Evolutionary conservation across 2,329 filamentous ascomycete genomes (phyloP), one percentile per base, ranked within the genome.

Genomic region (Fusarium sp.): DNA sequence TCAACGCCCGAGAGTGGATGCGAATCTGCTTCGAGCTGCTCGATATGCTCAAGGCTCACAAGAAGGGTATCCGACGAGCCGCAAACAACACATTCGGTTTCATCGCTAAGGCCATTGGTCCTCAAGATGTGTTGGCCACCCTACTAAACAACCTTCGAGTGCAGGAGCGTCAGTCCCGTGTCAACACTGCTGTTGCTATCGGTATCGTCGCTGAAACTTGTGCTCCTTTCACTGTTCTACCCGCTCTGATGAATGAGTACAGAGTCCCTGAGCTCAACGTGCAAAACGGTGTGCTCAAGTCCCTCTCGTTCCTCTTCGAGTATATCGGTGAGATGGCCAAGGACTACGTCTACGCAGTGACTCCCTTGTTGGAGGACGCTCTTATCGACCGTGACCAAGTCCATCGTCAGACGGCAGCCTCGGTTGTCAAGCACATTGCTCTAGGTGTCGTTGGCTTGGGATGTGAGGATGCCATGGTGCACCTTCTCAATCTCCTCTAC

Each of bases 241-340:
- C 96, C 0, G 96, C 96, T 5, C 85, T 99, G 67, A 99, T 99
- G 97, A 99, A 99, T 83, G 96, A 99, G 81, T 99, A 99, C 81
- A 92, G 96, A 57, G 96, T 99, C 11, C 96, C 96, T 0, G 96
- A 99, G 82, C 91, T 99, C 72, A 99, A 99, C 79, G 96, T 99
- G 27, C 96, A 99, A 80, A 99, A 99, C 75, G 96, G 96, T 83
- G 96, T 99, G 34, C 90, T 99, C 78, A 99, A 99, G 81, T 94
- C 94, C 8, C 87, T 99, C 56, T 97, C 93, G 9, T 99, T 99
- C 87, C 86, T 99, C 66, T 99, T 98, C 78, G 96, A 99, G 79
- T 99, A 99, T 82, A 99, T 99, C 79, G 96, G 96, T 69, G 96
- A 99, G 82, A 98, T 99, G 96, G 94, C 94, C 70, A 99, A 98